Evolutionary conservation across 2,329 filamentous ascomycete genomes (phyloP).

Genomic region (Colletotrichum filicis): DNA sequence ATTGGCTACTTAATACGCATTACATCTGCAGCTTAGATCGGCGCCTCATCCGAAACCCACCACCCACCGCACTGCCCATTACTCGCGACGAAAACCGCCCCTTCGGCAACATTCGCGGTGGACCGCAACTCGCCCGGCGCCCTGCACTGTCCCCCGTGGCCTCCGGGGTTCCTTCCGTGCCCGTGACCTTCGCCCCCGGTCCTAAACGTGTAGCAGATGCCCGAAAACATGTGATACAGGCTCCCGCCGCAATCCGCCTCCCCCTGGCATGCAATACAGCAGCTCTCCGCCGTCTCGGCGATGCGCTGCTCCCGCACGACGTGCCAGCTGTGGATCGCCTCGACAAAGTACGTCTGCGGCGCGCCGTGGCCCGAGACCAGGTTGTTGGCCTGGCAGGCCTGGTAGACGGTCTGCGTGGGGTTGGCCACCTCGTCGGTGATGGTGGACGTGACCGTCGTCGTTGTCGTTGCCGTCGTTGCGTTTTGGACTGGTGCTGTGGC

Average conservation of each 20-base stretch:
- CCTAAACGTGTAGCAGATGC: conserved; percentile 22
- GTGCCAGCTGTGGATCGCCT: conserved; percentile 5
- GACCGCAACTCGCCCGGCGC: conserved; percentile 9
- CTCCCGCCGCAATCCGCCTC: conserved; percentile 17
- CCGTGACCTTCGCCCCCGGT: too few species aligned
- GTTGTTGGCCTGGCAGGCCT: conserved; percentile 23
- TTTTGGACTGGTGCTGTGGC: neutral
- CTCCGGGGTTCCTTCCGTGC: neutral
- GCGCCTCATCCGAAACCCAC: conserved; percentile 1
- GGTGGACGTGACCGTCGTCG: conserved; percentile 7
- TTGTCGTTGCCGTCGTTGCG: conserved; percentile 1
- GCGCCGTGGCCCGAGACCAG: neutral
- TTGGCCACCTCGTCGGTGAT: neutral
- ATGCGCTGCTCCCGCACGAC: neutral
- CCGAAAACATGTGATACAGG: conserved; percentile 1
- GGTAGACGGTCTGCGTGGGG: conserved; percentile 24
- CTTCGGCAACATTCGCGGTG: neutral
- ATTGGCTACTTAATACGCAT: neutral
- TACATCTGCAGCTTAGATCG: neutral
- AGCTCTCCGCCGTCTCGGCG: neutral
- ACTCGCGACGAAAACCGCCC: conserved; percentile 14
- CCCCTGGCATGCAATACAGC: conserved; percentile 27
- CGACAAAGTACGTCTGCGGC: conserved; percentile 13
- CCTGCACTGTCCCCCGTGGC: neutral
- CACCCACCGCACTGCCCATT: conserved; percentile 24